Base-by-base conservation (phyloP, 345 rosid genomes). In the Lepidium didymum region DNA sequence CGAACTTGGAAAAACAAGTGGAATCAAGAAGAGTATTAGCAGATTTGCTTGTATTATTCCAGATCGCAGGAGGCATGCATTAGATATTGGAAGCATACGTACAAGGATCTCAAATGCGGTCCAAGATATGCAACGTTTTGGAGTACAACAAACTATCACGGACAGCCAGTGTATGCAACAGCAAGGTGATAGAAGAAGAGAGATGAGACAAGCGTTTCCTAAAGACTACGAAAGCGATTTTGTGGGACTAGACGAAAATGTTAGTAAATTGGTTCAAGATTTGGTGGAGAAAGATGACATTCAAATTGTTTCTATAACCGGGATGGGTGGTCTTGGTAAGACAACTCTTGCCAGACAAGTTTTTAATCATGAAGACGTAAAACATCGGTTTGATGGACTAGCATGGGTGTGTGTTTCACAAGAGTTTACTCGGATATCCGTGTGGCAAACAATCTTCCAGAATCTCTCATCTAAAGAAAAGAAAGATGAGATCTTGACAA, bases 101-200 rank as follows among this genome's bases (percentile, higher is more conserved):
- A 34, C n/a, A 2, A 69, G 65, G 12, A 74, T 84, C 38, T 54
- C 70, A 6, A 10, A 59, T 23, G 66, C 78, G 8, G 56, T 67
- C 5, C 3, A 0, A 1, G 3, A 51, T 3, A 51, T 51, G 56
- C 1, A 7, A 6, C 1, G 8, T 7, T 51, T 7, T 51, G 56
- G 56, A 7, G 56, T 51, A 1, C 12, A 52, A 52, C 19, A n/a
- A 3, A 1, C 1, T 4, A 4, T 46, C 7, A 0, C 3, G 0
- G 27, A 19, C 19, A 29, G n/a, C 1, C 29, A 27, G 13, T 45
- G 4, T 4, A 19, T 19, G 7, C 27, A 18, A 10, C 29, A 27
- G 10, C 13, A 11, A 23, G 2, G 4, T 6, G 16, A 50, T 1
- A 50, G 55, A 50, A 31, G 13, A 1, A 50, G 15, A 15, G 16